These are phyloP conservation scores for Aphanomyces stellatus DNA, from an alignment of 352 stramenopile species.

Conservation along the genomic window DNA sequence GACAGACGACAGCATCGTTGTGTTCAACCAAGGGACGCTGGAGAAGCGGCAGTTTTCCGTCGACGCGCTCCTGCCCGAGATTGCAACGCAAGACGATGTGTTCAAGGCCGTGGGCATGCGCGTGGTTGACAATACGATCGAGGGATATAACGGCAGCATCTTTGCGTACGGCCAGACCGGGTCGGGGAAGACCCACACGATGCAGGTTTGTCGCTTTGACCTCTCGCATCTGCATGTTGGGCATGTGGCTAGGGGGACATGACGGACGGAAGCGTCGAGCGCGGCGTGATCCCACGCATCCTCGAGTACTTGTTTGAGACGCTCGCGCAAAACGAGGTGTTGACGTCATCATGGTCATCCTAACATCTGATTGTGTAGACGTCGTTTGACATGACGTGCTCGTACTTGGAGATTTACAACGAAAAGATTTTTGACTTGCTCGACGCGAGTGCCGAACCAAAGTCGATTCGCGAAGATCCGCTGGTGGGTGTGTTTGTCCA, in stretches of 20 bases:
- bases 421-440: slow-evolving; percentile 85
- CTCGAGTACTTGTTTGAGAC: slow-evolving; percentile 73
- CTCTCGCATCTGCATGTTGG: background rate
- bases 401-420: slow-evolving; percentile 89
- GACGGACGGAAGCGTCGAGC: slow-evolving; percentile 14
- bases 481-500: slow-evolving; percentile 66
- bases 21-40: slow-evolving; percentile 33
- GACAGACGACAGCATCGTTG: slow-evolving; percentile 49
- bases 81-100: slow-evolving; percentile 65
- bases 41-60: slow-evolving; percentile 78
- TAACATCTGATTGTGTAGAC: background rate
- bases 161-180: slow-evolving; percentile 87
- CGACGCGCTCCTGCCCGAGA: slow-evolving; percentile 66
- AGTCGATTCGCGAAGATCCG: slow-evolving; percentile 66
- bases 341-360: slow-evolving; percentile 15
- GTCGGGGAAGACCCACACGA: slow-evolving; percentile 84
- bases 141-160: slow-evolving; percentile 85
- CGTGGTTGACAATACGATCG: slow-evolving; percentile 72
- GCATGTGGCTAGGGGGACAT: slow-evolving; percentile 22
- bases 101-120: slow-evolving; percentile 65
- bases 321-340: slow-evolving; percentile 39
- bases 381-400: slow-evolving; percentile 44
- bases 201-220: slow-evolving; percentile 57
- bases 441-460: slow-evolving; percentile 51
- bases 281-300: slow-evolving; percentile 75